Percentiles rank a stretch among this genome's conserved stretches.
Conservation (phyloP, 495 filamentous ascomycete genomes). For the Aspergillus saccharolyticus region DNA sequence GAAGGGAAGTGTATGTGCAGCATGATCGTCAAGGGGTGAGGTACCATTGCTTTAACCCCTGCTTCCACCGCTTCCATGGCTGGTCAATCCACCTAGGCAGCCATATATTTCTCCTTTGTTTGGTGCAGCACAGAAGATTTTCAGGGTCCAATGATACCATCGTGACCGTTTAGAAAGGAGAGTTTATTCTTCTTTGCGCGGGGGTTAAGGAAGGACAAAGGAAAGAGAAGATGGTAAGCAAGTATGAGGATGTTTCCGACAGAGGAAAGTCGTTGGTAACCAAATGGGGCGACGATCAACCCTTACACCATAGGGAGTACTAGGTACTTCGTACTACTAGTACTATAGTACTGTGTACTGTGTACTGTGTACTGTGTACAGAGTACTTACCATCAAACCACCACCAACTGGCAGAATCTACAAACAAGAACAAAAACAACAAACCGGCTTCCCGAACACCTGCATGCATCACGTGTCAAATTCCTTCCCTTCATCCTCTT, state of each 20-base stretch:
- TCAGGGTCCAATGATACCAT: neutral
- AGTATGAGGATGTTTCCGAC: constrained; percentile 1
- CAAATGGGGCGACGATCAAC: constrained; percentile 3
- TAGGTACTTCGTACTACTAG: too few relatives aligned
- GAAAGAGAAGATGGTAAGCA: neutral
- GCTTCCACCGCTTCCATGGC: neutral
- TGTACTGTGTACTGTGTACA: too few relatives aligned
- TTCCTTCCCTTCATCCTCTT: too few relatives aligned
- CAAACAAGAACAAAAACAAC: too few relatives aligned
- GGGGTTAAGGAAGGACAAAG: neutral
- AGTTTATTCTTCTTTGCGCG: neutral
- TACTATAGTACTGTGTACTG: too few relatives aligned
- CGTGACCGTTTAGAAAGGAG: neutral
- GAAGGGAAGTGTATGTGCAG: neutral
- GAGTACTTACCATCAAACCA: too few relatives aligned
- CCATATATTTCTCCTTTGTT: neutral
- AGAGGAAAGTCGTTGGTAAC: constrained; percentile 2
- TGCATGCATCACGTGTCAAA: neutral
- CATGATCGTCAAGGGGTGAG: constrained; percentile 2
- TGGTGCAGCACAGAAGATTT: neutral
- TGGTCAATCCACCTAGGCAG: neutral
- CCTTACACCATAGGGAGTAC: too few relatives aligned
- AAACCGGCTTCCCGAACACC: neutral
- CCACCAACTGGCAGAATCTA: too few relatives aligned
- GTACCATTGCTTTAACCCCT: constrained; percentile 1